phyloP scores from a whole-genome alignment of 208 protist species.

The Leishmania braziliensis region DNA sequence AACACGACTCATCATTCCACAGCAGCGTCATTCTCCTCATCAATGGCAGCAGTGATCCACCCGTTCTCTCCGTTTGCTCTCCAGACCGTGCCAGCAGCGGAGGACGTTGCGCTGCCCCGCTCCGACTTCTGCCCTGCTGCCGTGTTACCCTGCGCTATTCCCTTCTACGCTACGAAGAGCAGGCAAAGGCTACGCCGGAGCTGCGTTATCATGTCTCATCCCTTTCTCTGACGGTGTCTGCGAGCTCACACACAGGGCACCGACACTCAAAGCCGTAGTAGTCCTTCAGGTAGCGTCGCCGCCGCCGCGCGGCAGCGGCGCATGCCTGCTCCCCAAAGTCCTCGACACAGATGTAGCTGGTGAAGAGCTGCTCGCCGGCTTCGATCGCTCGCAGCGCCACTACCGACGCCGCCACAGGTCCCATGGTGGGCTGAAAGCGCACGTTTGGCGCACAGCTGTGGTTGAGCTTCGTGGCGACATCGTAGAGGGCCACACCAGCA shows the following conservation, averaged over 20 bases:
- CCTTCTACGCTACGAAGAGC: neutral
- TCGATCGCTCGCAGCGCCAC: conserved; percentile 41
- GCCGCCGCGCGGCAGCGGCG: conserved; percentile 11
- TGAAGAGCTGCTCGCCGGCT: conserved; percentile 41
- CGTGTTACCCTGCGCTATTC: neutral
- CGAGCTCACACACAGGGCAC: conserved; percentile 36
- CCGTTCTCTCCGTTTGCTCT: neutral
- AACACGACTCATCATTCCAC: neutral
- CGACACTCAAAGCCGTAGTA: conserved; percentile 55
- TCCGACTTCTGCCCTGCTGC: neutral
- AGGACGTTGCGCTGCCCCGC: neutral
- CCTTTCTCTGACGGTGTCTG: neutral
- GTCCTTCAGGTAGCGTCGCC: conserved; percentile 26
- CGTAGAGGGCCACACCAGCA: conserved; percentile 51
- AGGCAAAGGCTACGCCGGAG: neutral
- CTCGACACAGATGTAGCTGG: conserved; percentile 48
- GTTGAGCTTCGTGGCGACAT: conserved; percentile 51
- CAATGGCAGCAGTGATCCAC: neutral
- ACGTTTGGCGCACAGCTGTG: conserved; percentile 63
- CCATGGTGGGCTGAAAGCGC: conserved; percentile 42
- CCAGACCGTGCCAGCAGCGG: neutral
- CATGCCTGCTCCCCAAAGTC: conserved; percentile 5
- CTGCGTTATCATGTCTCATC: neutral
- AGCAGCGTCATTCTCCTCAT: neutral
- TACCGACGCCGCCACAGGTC: conserved; percentile 34